phyloP scores from a whole-genome alignment of 768 basidiomycete species.

The Leccinum incarnatum region DNA sequence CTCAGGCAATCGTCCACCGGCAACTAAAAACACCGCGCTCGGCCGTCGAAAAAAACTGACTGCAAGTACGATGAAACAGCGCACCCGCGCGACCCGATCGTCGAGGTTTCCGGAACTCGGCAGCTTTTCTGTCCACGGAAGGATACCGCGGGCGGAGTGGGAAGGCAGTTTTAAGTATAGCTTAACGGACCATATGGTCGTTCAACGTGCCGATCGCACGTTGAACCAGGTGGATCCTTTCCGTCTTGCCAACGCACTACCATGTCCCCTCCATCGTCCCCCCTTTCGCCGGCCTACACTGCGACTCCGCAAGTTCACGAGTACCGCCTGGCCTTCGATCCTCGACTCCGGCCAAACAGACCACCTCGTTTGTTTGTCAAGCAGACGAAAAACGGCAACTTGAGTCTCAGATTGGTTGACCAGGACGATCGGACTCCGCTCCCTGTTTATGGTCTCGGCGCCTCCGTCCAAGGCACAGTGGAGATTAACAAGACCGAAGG shows the following conservation, averaged over 20 bases:
- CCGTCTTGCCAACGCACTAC: constrained; percentile 21
- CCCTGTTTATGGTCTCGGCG: constrained; percentile 58
- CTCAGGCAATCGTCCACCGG: not conserved
- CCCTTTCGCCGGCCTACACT: constrained; percentile 50
- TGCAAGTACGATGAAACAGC: not conserved
- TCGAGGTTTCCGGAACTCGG: not conserved
- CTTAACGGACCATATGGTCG: constrained; percentile 27
- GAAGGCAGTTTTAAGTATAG: constrained; percentile 36
- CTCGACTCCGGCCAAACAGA: constrained; percentile 35
- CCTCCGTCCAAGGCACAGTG: constrained; percentile 52
- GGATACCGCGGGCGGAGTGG: constrained; percentile 28
- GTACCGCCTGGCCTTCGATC: constrained; percentile 48
- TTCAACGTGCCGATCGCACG: constrained; percentile 22
- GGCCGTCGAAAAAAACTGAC: not conserved
- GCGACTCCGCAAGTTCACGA: constrained; percentile 53
- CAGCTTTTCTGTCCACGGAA: constrained; percentile 2
- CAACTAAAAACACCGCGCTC: constrained; percentile 1
- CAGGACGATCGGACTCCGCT: constrained; percentile 50
- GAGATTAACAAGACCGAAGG: constrained; percentile 54
- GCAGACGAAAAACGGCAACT: constrained; percentile 51
- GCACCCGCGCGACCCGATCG: not conserved
- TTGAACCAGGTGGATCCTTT: constrained; percentile 3
- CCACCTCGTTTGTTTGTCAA: constrained; percentile 55
- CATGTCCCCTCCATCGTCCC: constrained; percentile 48
- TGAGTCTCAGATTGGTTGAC: constrained; percentile 48